Evolutionary conservation across 2,329 filamentous ascomycete species (phyloP), one percentile per base, ranked within the genome.

Genomic region (Ophiostoma ips): DNA sequence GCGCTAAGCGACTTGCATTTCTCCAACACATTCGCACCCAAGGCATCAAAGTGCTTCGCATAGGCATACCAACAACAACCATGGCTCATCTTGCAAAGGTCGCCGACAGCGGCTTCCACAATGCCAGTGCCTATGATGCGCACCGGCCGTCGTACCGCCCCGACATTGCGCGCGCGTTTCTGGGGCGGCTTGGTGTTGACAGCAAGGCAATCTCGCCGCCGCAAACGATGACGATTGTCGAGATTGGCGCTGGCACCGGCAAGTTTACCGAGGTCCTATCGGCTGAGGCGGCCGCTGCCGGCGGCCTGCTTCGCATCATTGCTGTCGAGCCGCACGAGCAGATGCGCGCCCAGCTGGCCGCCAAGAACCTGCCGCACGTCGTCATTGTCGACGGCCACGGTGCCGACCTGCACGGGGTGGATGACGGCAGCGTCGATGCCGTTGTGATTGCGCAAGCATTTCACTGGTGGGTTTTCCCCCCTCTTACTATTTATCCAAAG

Each of bases 101-200:
- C 4, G 69, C 69, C 43, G 58, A 62, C 6, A 70, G 81, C 48
- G 82, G 82, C 50, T 87, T 87, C 63, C 67, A 73, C 55, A 71
- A 84, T 55, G 81, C 81, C 16, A 61, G 69, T 2, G 68, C 70
- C 19, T 87, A 88, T 62, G 82, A 87, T 60, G 63, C 71, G 36
- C 70, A 87, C 61, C 75, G 84, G 13, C 84, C 84, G 2, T 76
- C 77, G 0, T 87, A 87, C 62, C 72, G 77, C 1, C 56, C 69
- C 1, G 69, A 71, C 50, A 76, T 77, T 5, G 74, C 84, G 13
- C 66, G 75, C 18, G 63, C 66, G 34, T 72, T 88, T 16, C 71
- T 88, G 3, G 57, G 61, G 15, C 67, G 71, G 46, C 66, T 83
- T n/a, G 64, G 68, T 6, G 62, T 86, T 8, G 18, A 21, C n/a